These are phyloP conservation scores for Lasiosphaeria hispida DNA, from an alignment of 495 filamentous ascomycete species.

Conservation along the genomic window DNA sequence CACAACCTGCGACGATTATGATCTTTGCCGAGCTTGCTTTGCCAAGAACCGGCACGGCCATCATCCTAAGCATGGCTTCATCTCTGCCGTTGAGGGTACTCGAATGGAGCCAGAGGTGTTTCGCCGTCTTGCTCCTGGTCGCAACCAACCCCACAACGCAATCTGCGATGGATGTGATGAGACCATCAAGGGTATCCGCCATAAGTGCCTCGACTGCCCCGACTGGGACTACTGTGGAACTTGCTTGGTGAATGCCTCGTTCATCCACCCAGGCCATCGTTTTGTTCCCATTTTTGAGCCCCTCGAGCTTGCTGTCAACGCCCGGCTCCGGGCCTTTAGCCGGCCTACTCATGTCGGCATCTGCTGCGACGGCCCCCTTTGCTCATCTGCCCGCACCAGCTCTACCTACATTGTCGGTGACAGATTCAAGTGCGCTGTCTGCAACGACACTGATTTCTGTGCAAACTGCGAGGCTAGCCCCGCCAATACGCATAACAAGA, in stretches of 20 bases:
- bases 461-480: slow-evolving; percentile 89
- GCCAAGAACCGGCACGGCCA: slow-evolving; percentile 79
- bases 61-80: slow-evolving; percentile 84
- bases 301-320: slow-evolving; percentile 50
- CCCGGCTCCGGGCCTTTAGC: slow-evolving; percentile 32
- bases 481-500: slow-evolving; percentile 80
- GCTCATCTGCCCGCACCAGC: slow-evolving; percentile 53
- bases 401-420: slow-evolving; percentile 75
- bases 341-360: slow-evolving; percentile 72
- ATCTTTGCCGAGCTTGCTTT: slow-evolving; percentile 84
- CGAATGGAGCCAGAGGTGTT: slow-evolving; percentile 53
- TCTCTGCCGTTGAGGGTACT: slow-evolving; percentile 56
- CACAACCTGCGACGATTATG: slow-evolving; percentile 80
- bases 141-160: slow-evolving; percentile 77
- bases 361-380: slow-evolving; percentile 94
- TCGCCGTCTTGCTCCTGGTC: slow-evolving; percentile 73
- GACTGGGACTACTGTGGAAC: slow-evolving; percentile 95
- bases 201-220: slow-evolving; percentile 96
- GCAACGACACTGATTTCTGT: slow-evolving; percentile 95
- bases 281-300: slow-evolving; percentile 87
- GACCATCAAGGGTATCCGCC: slow-evolving; percentile 82
- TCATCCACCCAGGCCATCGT: slow-evolving; percentile 78
- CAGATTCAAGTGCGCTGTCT: slow-evolving; percentile 97
- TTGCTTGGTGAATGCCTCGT: slow-evolving; percentile 63
- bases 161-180: slow-evolving; percentile 95